A percentile compares a stretch with the other conserved stretches of the same genome.
Conservation (phyloP, 805 yeast species). For the Wickerhamomyces canadensis region DNA sequence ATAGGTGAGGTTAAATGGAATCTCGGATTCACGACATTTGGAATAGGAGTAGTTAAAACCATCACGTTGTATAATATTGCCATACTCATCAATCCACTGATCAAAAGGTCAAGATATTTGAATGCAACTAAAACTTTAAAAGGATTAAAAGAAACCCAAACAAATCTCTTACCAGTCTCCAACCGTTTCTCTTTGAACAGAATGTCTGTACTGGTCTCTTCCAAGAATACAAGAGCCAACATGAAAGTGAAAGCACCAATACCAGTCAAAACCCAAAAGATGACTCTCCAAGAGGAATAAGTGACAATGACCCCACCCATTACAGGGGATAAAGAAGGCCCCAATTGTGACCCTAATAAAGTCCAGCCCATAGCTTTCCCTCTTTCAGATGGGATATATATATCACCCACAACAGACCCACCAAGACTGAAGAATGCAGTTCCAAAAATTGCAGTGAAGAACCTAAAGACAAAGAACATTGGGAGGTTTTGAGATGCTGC, state of each 20-base stretch:
- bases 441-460: conserved; percentile 46
- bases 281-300: conserved; percentile 46
- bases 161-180: conserved; percentile 30
- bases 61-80: conserved; percentile 46
- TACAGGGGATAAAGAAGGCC: conserved; percentile 49
- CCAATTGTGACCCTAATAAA: conserved; percentile 46
- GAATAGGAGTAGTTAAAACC: conserved; percentile 46
- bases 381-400: conserved; percentile 43
- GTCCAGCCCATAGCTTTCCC: conserved; percentile 47
- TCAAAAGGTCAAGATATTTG: conserved; percentile 35
- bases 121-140: conserved; percentile 37
- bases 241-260: conserved; percentile 34
- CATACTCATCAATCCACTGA: conserved; percentile 38
- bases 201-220: too few relatives aligned
- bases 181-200: too few relatives aligned
- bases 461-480: conserved; percentile 49
- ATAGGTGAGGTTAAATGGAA: conserved; percentile 43
- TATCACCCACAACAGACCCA: conserved; percentile 45
- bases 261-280: conserved; percentile 44
- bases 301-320: conserved; percentile 49
- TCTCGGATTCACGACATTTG: conserved; percentile 51
- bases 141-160: conserved; percentile 42
- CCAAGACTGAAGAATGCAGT: conserved; percentile 52
- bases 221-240: too few relatives aligned
- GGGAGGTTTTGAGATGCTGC: conserved; percentile 47